A percentile compares a stretch with the other conserved stretches of the same genome.
Evolutionary conservation across 805 yeast species (phyloP).

Genomic region (Lipomyces yamanashiensis): DNA sequence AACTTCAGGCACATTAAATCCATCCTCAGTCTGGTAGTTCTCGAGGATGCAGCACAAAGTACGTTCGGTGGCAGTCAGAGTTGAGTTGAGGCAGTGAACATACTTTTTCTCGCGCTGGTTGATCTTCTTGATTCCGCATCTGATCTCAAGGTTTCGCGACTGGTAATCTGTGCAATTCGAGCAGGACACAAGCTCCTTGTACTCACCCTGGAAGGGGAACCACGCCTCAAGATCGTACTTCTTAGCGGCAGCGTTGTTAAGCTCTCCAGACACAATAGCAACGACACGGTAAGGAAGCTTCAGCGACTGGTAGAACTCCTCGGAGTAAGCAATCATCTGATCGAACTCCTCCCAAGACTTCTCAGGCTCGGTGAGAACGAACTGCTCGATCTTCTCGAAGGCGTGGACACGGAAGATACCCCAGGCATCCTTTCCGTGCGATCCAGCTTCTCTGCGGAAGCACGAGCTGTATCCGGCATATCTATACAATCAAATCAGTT

Average conservation of each 20-base stretch:
- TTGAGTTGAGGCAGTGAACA: constrained; percentile 97
- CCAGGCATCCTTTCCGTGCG: constrained; percentile 99
- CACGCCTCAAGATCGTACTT: constrained; percentile 99
- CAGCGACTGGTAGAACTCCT: constrained; percentile 89
- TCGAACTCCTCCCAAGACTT: constrained; percentile 98
- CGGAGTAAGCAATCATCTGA: constrained; percentile 87
- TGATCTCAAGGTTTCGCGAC: constrained; percentile 96
- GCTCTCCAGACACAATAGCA: constrained; percentile 97
- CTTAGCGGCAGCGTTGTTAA: constrained; percentile 98
- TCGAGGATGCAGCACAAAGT: constrained; percentile 96
- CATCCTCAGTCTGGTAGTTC: constrained; percentile 94
- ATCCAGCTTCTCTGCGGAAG: constrained; percentile 99
- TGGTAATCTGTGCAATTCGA: constrained; percentile 99
- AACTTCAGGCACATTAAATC: constrained; percentile 90
- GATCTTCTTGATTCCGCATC: constrained; percentile 97
- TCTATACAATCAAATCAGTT: not conserved
- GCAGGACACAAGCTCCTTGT: constrained; percentile 96
- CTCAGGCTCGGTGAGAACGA: constrained; percentile 94
- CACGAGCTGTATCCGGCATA: constrained; percentile 98
- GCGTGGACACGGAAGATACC: constrained; percentile 99
- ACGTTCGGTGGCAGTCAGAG: constrained; percentile 97
- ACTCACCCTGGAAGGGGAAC: constrained; percentile 99
- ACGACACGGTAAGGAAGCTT: constrained; percentile 96
- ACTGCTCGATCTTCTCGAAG: constrained; percentile 97
- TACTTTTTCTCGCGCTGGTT: constrained; percentile 95